Evolutionary conservation across 345 rosid genomes (phyloP).

Genomic region (Ailanthus altissimus): DNA sequence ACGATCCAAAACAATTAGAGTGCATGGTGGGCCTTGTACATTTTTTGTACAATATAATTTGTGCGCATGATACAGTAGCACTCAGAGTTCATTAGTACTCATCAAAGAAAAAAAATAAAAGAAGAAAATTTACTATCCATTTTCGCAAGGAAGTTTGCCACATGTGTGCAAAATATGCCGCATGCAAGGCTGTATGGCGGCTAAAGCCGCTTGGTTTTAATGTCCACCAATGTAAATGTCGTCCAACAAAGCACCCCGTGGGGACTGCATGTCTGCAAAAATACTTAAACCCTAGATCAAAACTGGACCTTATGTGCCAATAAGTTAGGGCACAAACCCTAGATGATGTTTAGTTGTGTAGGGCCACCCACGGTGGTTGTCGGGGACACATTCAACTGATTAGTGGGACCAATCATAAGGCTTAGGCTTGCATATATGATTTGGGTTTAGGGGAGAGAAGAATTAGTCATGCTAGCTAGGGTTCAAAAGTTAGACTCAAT

Average conservation of each 20-base stretch:
- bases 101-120: background rate
- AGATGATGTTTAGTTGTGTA: slow-evolving; percentile 47
- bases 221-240: slow-evolving; percentile 39
- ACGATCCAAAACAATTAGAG: slow-evolving; percentile 11
- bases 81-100: slow-evolving; percentile 46
- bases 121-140: background rate
- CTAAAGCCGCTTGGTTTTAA: slow-evolving; percentile 41
- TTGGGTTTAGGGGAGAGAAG: slow-evolving; percentile 13
- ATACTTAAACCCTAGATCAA: slow-evolving; percentile 26
- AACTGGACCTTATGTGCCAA: slow-evolving; percentile 40
- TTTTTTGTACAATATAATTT: slow-evolving; percentile 28
- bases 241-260: slow-evolving; percentile 31
- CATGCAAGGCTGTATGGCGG: slow-evolving; percentile 65
- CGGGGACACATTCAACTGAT: slow-evolving; percentile 39
- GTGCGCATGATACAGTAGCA: slow-evolving; percentile 92
- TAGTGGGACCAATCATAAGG: slow-evolving; percentile 41
- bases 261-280: slow-evolving; percentile 47
- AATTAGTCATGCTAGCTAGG: slow-evolving; percentile 6
- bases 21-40: slow-evolving; percentile 42
- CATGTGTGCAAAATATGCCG: slow-evolving; percentile 50
- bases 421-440: slow-evolving; percentile 32
- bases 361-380: slow-evolving; percentile 55
- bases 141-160: slow-evolving; percentile 20
- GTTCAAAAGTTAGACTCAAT: slow-evolving; percentile 9
- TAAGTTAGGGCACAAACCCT: slow-evolving; percentile 49